Evolutionary conservation across 768 basidiomycete species (phyloP).

Genomic region (Suillus subalutaceus): DNA sequence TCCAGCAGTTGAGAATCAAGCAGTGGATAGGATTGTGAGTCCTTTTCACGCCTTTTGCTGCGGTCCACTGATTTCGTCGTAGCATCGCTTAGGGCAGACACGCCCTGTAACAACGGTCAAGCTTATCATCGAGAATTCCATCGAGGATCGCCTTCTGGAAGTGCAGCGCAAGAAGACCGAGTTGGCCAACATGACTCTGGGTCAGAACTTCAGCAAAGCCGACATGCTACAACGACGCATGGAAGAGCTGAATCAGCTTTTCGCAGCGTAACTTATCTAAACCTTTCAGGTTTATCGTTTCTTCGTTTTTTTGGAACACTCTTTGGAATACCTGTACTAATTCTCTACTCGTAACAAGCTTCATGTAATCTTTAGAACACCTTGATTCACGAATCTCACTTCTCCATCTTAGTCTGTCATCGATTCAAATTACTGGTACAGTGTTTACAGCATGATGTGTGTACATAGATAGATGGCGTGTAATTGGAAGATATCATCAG

Average conservation of each 20-base stretch:
- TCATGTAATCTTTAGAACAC: constrained; percentile 35
- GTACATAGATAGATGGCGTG: neutral
- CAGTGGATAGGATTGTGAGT: constrained; percentile 94
- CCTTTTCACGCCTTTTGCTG: neutral
- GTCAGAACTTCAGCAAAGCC: constrained; percentile 82
- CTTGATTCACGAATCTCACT: constrained; percentile 1
- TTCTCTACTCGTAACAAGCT: constrained; percentile 31
- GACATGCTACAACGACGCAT: constrained; percentile 86
- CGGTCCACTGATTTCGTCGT: constrained; percentile 5
- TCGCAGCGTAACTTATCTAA: constrained; percentile 47
- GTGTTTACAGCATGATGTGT: neutral
- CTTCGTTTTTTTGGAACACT: constrained; percentile 17
- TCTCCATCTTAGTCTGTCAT: neutral
- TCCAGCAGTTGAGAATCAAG: constrained; percentile 96
- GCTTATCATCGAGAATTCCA: constrained; percentile 91
- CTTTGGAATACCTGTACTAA: constrained; percentile 27
- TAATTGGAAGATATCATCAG: constrained; percentile 38
- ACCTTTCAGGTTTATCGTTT: constrained; percentile 20
- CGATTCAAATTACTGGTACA: constrained; percentile 6
- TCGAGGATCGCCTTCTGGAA: constrained; percentile 89
- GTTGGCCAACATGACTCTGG: constrained; percentile 92
- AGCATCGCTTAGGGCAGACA: constrained; percentile 97
- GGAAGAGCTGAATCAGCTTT: constrained; percentile 84
- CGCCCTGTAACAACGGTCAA: constrained; percentile 90
- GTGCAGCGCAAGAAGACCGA: constrained; percentile 95